Base-by-base conservation (phyloP, 805 yeast genomes). In the Kodamaea jinghongensis region DNA sequence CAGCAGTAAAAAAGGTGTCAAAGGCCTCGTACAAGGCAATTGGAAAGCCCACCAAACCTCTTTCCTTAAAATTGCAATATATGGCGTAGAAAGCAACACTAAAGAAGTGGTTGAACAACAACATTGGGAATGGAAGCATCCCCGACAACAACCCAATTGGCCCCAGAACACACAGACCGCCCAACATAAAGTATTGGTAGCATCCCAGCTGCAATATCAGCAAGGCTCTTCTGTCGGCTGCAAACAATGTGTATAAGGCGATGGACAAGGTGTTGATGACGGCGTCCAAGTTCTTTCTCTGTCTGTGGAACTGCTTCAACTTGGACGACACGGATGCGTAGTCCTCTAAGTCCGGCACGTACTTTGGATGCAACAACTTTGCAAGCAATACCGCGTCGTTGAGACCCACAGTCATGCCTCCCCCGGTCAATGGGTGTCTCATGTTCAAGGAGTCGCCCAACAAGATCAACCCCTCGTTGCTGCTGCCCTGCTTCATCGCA, bases 371-470 rank as follows among this genome's bases (percentile, higher is more conserved):
- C 38, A 93, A 69, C 28, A 86, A 63, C 49, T 76, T 73, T 13
- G 86, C 79, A 33, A 89, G 70, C 25, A 85, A 58, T 0, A 75
- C 83, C 3, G 87, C 86, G 61, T 93, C 99, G 56, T 81, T 86
- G 44, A 93, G 69, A 2, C 96, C 97, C 31, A 93, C 99, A 17
- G 98, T 89, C 99, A 93, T 93, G 45, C 99, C 99, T 48, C 99
- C 99, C 38, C 99, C 99, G 1, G 98, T 93, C 45, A 93, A 75
- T 17, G 99, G 99, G 60, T 93, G 99, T 60, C 99, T 77, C 97
- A 93, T 93, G 61, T 93, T 93, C 51, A 90, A 72, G 2, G 99
- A 86, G 60, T 93, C 99, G 35, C 99, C 99, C 26, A 93, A 58
- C 49, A 91, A 73, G 27, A 93, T 70, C 34, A 88, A 67, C 9